A percentile compares a stretch with the other conserved stretches of the same genome.
Conservation (phyloP, 257 asterid genomes). For the Solanum megistacrolobum region DNA sequence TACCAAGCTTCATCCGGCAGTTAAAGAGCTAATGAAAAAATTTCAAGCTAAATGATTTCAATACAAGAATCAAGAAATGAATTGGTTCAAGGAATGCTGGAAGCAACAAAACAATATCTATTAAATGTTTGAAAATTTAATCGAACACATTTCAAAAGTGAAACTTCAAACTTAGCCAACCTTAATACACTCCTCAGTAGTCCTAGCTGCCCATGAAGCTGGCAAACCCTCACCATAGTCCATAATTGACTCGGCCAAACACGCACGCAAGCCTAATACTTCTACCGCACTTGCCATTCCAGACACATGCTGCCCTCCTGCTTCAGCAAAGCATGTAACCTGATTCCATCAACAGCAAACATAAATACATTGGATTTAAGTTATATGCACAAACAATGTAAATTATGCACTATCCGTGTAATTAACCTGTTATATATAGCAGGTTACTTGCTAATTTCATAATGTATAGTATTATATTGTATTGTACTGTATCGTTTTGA, state of each 20-base stretch:
- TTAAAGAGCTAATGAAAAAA: neutral
- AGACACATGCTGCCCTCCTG: conserved; percentile 72
- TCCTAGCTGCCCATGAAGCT: conserved; percentile 42
- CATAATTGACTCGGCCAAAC: conserved; percentile 70
- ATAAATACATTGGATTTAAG: neutral
- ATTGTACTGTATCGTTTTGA: too few relatives aligned
- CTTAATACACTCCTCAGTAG: conserved; percentile 59
- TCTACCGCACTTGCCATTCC: conserved; percentile 76
- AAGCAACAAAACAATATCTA: neutral
- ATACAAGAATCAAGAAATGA: neutral
- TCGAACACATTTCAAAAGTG: neutral
- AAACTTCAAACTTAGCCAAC: conserved; percentile 11
- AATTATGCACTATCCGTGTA: neutral
- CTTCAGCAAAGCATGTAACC: conserved; percentile 91
- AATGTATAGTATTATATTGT: too few relatives aligned
- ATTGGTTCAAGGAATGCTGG: neutral
- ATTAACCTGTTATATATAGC: too few relatives aligned
- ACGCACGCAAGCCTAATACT: conserved; percentile 58
- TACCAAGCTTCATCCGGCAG: neutral
- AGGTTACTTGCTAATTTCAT: too few relatives aligned
- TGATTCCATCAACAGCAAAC: neutral
- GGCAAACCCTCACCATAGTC: conserved; percentile 79
- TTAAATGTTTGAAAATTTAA: neutral
- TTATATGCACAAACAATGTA: neutral
- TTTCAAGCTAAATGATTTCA: neutral